Conservation (phyloP, 2,329 filamentous ascomycete genomes). For the Trichoderma simmonsii region DNA sequence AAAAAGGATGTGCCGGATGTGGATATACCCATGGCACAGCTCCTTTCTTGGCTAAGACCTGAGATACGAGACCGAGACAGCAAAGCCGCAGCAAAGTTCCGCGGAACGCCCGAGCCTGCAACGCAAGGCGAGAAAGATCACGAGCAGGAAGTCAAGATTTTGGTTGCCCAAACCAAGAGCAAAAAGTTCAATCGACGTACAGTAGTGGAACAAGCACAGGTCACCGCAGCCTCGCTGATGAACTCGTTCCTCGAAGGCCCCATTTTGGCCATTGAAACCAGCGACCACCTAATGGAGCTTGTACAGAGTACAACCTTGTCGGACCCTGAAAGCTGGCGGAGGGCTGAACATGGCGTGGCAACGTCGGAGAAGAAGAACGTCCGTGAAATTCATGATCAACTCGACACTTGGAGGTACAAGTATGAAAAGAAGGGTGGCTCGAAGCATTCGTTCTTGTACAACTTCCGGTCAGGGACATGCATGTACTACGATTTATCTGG, state of each 20-base stretch:
- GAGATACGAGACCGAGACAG: constrained; percentile 79
- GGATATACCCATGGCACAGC: constrained; percentile 69
- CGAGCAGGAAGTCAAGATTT: constrained; percentile 76
- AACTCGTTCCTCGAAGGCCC: constrained; percentile 72
- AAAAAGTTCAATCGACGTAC: constrained; percentile 89
- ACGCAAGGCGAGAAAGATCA: constrained; percentile 34
- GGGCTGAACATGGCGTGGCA: constrained; percentile 72
- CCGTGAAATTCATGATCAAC: constrained; percentile 74
- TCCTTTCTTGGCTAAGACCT: constrained; percentile 74
- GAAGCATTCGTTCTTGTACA: constrained; percentile 83
- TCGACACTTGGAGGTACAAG: constrained; percentile 60
- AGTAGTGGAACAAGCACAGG: constrained; percentile 76
- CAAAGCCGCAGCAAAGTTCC: constrained; percentile 49
- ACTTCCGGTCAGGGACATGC: constrained; percentile 80
- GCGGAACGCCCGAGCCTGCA: constrained; percentile 21
- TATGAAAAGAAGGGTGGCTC: constrained; percentile 53
- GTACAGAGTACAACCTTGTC: constrained; percentile 72
- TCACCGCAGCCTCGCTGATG: constrained; percentile 58
- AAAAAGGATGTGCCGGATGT: constrained; percentile 72
- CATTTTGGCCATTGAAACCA: constrained; percentile 83
- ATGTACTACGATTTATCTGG: constrained; percentile 76
- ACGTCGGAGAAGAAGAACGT: constrained; percentile 79
- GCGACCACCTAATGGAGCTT: constrained; percentile 75
- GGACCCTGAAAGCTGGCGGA: constrained; percentile 80
- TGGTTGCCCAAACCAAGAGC: constrained; percentile 75